Conservation (phyloP, 345 rosid genomes). For the Dipteronia sinensis region DNA sequence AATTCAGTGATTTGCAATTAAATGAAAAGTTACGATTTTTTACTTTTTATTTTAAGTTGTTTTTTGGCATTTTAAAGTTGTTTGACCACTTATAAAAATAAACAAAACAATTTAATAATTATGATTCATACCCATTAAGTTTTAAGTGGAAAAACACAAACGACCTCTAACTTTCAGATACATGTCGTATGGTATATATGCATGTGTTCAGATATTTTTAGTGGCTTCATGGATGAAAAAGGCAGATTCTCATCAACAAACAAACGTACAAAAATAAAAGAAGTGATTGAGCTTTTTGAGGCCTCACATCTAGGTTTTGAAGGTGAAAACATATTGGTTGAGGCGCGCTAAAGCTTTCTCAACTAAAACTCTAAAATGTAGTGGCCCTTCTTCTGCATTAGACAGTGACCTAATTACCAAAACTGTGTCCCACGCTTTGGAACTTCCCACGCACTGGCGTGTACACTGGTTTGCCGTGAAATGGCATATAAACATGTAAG, state of each 20-base stretch:
- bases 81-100: too few relatives aligned
- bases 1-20: too few relatives aligned
- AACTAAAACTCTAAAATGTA: slow-evolving; percentile 8
- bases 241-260: slow-evolving; percentile 14
- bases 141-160: too few relatives aligned
- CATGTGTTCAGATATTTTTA: slow-evolving; percentile 35
- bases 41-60: too few relatives aligned
- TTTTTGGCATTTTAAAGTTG: too few relatives aligned
- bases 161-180: too few relatives aligned
- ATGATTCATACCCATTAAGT: too few relatives aligned
- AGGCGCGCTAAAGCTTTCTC: slow-evolving; percentile 34
- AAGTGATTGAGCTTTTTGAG: slow-evolving; percentile 44
- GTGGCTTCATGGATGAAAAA: slow-evolving; percentile 30
- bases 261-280: slow-evolving; percentile 29
- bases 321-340: slow-evolving; percentile 35
- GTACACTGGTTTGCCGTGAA: slow-evolving; percentile 51
- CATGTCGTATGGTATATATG: background rate
- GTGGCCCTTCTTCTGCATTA: background rate
- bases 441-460: slow-evolving; percentile 45
- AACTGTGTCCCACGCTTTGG: slow-evolving; percentile 32
- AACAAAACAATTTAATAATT: too few relatives aligned
- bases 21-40: too few relatives aligned
- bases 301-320: slow-evolving; percentile 43
- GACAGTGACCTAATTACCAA: slow-evolving; percentile 12
- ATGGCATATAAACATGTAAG: slow-evolving; percentile 36